Conservation (phyloP, 2,329 filamentous ascomycete genomes). For the Fusarium protoensiforme region DNA sequence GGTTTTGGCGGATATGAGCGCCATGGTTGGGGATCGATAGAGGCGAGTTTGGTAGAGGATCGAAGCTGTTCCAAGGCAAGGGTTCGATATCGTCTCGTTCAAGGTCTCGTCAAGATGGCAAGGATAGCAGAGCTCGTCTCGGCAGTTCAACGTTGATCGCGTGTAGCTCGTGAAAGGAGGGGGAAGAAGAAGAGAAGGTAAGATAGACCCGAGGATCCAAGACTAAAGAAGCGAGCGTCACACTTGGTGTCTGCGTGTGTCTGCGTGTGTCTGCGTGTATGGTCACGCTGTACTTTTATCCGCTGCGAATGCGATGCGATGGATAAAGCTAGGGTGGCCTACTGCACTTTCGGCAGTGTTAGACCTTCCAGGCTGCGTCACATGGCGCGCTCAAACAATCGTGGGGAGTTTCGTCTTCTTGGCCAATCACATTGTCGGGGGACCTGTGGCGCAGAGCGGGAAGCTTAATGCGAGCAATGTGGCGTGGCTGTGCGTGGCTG, state of each 20-base stretch:
- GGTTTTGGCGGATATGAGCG: slow-evolving; percentile 80
- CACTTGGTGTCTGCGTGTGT: not conserved
- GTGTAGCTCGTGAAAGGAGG: not conserved
- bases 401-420: slow-evolving; percentile 4
- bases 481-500: slow-evolving; percentile 15
- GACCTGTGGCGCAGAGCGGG: slow-evolving; percentile 18
- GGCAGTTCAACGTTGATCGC: not conserved
- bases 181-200: not conserved
- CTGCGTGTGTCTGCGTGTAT: not conserved
- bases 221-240: not conserved
- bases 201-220: not conserved
- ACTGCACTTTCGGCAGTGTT: not conserved
- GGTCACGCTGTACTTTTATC: slow-evolving; percentile 28
- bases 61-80: not conserved
- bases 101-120: not conserved
- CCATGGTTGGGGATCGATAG: slow-evolving; percentile 66
- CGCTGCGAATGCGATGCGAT: not conserved
- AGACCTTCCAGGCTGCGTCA: slow-evolving; percentile 29
- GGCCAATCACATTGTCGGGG: slow-evolving; percentile 15
- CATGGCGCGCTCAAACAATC: slow-evolving; percentile 16
- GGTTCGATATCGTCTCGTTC: not conserved
- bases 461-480: not conserved
- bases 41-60: not conserved
- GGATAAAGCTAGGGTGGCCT: slow-evolving; percentile 9
- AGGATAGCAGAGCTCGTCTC: not conserved